These are phyloP conservation scores for Wickerhamiella alocasiicola DNA, from an alignment of 805 yeast genomes.

Conservation along the genomic window DNA sequence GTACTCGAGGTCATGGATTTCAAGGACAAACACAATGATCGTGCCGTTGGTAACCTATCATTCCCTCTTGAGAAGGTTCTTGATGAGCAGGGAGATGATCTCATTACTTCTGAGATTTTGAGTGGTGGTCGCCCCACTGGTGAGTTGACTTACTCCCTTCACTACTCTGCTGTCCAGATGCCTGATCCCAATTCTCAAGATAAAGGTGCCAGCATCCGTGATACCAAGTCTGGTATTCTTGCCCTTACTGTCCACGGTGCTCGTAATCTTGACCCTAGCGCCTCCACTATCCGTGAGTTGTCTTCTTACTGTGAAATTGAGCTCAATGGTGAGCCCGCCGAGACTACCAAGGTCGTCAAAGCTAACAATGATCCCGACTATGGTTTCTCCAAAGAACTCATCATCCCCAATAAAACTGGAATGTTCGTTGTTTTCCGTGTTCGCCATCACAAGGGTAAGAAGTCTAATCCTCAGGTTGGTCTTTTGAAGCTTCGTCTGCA, in stretches of 20 bases:
- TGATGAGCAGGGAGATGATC: conserved; percentile 35
- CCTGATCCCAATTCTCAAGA: conserved; percentile 42
- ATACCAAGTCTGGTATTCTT: conserved; percentile 84
- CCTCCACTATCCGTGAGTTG: conserved; percentile 37
- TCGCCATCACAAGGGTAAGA: conserved; percentile 45
- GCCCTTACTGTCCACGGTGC: conserved; percentile 54
- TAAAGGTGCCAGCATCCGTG: conserved; percentile 77
- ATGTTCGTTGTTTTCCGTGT: conserved; percentile 56
- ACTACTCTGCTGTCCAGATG: conserved; percentile 60
- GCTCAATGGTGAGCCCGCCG: conserved; percentile 46
- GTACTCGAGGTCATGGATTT: conserved; percentile 59
- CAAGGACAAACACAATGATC: conserved; percentile 68
- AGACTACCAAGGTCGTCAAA: conserved; percentile 47
- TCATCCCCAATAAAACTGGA: conserved; percentile 59
- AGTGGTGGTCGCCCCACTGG: conserved; percentile 83
- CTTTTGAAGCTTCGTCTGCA: conserved; percentile 38
- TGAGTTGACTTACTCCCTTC: conserved; percentile 51
- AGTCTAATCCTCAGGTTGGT: conserved; percentile 45
- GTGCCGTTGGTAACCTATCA: conserved; percentile 63
- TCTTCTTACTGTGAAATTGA: conserved; percentile 61
- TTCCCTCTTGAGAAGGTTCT: conserved; percentile 57
- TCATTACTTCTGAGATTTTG: conserved; percentile 46
- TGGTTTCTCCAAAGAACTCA: conserved; percentile 49
- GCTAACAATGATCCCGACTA: conserved; percentile 56
- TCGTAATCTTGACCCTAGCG: conserved; percentile 36